Percentiles rank a stretch among this genome's conserved stretches.
Conservation (phyloP, 2,329 filamentous ascomycete species). For the Claviceps arundinis region DNA sequence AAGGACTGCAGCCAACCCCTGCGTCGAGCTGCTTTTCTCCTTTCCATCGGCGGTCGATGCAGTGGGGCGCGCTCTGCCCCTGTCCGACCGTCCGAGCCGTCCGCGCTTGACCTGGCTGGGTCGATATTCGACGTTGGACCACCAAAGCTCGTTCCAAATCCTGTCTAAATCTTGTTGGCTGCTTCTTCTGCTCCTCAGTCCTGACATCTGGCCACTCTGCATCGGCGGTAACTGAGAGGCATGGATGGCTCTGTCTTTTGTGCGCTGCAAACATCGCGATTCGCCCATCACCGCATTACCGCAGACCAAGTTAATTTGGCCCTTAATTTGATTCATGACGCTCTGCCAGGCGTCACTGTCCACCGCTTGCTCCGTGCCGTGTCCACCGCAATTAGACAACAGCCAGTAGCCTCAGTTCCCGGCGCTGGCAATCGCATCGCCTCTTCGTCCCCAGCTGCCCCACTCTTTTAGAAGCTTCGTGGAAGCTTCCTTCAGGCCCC, state of each 20-base stretch:
- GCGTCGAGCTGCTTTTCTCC: neutral
- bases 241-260: no score
- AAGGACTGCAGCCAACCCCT: neutral
- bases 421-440: neutral
- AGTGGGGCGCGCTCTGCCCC: slow-evolving; percentile 1
- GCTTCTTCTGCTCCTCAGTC: no score
- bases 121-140: no score
- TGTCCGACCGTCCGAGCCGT: slow-evolving; percentile 4
- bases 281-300: no score
- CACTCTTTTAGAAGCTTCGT: slow-evolving; percentile 6
- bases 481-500: slow-evolving; percentile 6
- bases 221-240: no score
- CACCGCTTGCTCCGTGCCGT: neutral
- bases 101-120: no score
- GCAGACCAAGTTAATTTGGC: neutral
- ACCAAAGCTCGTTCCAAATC: no score
- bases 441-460: neutral
- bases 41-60: neutral
- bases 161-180: no score
- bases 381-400: slow-evolving; percentile 2
- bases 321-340: neutral
- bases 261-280: no score
- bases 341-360: neutral
- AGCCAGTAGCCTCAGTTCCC: neutral
- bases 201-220: no score